Base-by-base conservation (phyloP, 2,329 filamentous ascomycete species). In the Rhinocladiella similis region DNA sequence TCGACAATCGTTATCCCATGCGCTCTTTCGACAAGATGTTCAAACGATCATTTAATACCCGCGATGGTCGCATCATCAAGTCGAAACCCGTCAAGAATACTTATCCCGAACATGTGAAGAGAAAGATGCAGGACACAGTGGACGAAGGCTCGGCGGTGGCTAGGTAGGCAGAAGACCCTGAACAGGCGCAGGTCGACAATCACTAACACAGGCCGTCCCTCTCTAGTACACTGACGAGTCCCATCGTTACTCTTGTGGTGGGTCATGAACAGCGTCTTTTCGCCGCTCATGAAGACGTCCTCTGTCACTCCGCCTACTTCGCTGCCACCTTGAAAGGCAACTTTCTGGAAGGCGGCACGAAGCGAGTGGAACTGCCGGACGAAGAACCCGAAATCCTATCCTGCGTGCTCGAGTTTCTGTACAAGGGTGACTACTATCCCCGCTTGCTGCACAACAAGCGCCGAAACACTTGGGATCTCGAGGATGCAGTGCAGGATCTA, bases 361-460 rank as follows among this genome's bases (percentile, higher is more conserved):
- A 89, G 79, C 83, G 90, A 84, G 84, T 91, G 84, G 74, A 87
- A 84, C 80, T 89, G 80, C 80, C 88, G 83, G 81, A 83, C 66
- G 84, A 63, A 82, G 90, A 96, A 79, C 91, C 92, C 66, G 91
- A 96, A 80, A 84, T 95, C 73, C 90, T 97, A 76, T 95, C 91
- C 72, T 92, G 89, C 69, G 81, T 97, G 69, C 90, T 97, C 78
- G 92, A 97, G 80, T 97, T 92, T 74, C 85, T 97, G 65, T 97
- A 97, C 87, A 96, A 95, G 80, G 91, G 90, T 65, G 91, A 96
- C 82, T 96, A 96, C 78, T 94, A 89, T 75, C 92, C 92, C 54
- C 89, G 91, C 74, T 82, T 97, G 77, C 71, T 96, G 66, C 90
- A 91, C 75, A 89, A 90, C 83, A 91, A 89, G 82, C 86, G 87